Evolutionary conservation across 805 yeast genomes (phyloP).

Genomic region (Scheffersomyces ergatensis): DNA sequence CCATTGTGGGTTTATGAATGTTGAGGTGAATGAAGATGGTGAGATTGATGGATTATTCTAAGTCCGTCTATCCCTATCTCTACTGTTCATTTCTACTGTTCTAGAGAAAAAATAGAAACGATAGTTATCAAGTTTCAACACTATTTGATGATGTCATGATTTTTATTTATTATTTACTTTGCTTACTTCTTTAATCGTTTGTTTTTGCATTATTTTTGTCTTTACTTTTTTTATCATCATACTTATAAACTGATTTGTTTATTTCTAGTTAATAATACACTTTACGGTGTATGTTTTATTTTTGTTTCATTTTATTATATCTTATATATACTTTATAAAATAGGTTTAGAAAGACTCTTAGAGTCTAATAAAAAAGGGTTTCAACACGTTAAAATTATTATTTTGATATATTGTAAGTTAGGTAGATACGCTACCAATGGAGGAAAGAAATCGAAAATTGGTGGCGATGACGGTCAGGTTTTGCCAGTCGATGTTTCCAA

Average conservation of each 20-base stretch:
- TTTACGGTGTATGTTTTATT: no score
- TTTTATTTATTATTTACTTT: neutral
- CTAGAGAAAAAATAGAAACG: neutral
- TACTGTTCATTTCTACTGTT: constrained; percentile 5
- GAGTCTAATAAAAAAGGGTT: constrained; percentile 4
- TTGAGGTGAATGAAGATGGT: constrained; percentile 76
- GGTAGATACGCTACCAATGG: no score
- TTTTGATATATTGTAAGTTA: no score
- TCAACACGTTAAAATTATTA: constrained; percentile 9
- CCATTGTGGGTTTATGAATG: constrained; percentile 83
- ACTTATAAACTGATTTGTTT: neutral
- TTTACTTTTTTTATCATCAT: neutral
- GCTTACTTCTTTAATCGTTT: neutral
- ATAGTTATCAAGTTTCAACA: constrained; percentile 12
- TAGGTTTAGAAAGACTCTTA: neutral
- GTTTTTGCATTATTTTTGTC: neutral
- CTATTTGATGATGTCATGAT: constrained; percentile 16
- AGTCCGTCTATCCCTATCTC: no score
- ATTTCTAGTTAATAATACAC: neutral
- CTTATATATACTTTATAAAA: neutral
- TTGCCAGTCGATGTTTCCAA: no score
- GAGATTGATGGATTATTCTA: constrained; percentile 75
- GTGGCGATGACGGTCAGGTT: no score
- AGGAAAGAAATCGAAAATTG: no score
- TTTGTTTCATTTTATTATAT: neutral